These are phyloP conservation scores for Blastocystis sp. DNA, from an alignment of 352 stramenopile genomes.

Conservation along the genomic window DNA sequence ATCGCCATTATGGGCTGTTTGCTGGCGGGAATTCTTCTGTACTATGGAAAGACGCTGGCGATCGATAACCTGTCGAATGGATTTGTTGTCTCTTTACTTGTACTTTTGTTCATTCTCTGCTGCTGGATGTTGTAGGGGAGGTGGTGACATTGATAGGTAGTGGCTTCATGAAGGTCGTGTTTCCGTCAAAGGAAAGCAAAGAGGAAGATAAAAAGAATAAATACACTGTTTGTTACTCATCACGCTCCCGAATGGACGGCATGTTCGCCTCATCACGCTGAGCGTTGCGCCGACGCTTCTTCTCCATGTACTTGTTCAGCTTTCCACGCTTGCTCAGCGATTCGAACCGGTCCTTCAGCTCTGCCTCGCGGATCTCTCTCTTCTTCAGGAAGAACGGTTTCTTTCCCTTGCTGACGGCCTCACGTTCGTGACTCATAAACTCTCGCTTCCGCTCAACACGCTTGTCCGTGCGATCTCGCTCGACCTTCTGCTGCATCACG, in stretches of 20 bases:
- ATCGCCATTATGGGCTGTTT: not conserved
- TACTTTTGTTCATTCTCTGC: not conserved
- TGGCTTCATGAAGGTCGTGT: not conserved
- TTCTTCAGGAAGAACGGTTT: constrained; percentile 57
- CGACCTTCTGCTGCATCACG: constrained; percentile 46
- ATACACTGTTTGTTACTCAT: constrained; percentile 27
- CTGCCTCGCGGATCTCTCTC: constrained; percentile 5
- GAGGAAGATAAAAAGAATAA: constrained; percentile 48
- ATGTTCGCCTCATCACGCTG: constrained; percentile 36
- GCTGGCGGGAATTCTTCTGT: not conserved
- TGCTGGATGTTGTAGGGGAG: not conserved
- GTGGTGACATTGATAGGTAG: not conserved
- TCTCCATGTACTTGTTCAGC: constrained; percentile 57
- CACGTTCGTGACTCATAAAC: constrained; percentile 44
- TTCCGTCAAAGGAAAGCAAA: constrained; percentile 39
- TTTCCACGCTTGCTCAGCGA: constrained; percentile 6
- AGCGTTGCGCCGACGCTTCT: constrained; percentile 48
- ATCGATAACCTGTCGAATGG: constrained; percentile 9
- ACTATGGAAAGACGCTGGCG: not conserved
- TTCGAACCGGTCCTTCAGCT: constrained; percentile 56
- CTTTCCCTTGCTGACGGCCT: constrained; percentile 56
- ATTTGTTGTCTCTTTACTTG: constrained; percentile 1
- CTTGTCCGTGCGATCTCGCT: constrained; percentile 33
- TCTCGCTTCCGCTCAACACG: constrained; percentile 42
- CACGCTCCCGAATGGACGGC: not conserved